Evolutionary conservation across 2,329 filamentous ascomycete species (phyloP), one percentile per base, ranked within the genome.

Genomic region (Dothideomycetes sp.): DNA sequence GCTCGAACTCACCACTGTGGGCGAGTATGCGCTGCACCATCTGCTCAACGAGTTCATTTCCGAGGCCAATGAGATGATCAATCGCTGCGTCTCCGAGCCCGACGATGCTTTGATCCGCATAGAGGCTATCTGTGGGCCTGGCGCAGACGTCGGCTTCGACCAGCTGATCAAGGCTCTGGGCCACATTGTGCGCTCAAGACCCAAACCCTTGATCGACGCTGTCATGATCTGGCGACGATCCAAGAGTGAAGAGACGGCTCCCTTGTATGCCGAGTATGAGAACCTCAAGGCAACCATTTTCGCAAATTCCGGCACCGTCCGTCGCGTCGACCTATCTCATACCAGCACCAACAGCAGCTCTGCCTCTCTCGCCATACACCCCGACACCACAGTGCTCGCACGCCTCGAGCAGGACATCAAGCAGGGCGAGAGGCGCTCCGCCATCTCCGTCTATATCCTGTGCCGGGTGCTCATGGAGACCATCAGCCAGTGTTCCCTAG

Each of bases 161-260:
- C 89, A 96, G 62, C 76, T 94, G 52, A 93, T 98, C 47, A 79
- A 81, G 19, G 91, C 93, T 12, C 71, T 98, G 30, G 91, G 91
- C 3, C 89, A 96, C 57, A 94, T 98, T 54, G 86, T 89, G 38
- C 84, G 86, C 43, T 83, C 88, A 49, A 94, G 93, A 56, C 93
- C 93, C 4, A 96, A 94, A 57, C 84, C 87, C 4, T 65, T 98
- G 37, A 95, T 98, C 53, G 91, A 98, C 60, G 88, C 85, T 15
- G 87, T 98, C 59, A 98, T 98, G 85, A 74, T 94, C 22, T 98
- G 91, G 91, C 79, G 91, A 41, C 96, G 95, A 61, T 84, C 78
- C 48, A 96, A 96, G 65, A 94, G 87, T 48, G 89, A 96, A 60
- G 79, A 82, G 16, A 87, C 88, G 19, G 59, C 60, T 33, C 54